phyloP scores from a whole-genome alignment of 257 asterid species.

The Cruciata laevipes region DNA sequence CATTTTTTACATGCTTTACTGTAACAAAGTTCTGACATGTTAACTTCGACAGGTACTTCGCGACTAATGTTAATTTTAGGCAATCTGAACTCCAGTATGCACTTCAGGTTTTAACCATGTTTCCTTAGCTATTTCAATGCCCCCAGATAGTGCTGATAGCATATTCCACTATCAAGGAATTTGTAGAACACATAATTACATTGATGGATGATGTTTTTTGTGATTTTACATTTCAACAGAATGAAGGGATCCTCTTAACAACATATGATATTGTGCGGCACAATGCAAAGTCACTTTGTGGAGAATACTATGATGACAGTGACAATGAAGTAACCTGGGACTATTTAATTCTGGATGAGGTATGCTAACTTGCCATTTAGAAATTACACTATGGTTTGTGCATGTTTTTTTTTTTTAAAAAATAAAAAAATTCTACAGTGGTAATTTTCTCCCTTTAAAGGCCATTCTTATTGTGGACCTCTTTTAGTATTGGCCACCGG shows the following conservation, averaged over 20 bases:
- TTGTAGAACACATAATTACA: background rate
- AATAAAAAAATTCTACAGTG: background rate
- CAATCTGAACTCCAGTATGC: slow-evolving; percentile 87
- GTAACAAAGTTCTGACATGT: slow-evolving; percentile 6
- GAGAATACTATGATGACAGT: slow-evolving; percentile 41
- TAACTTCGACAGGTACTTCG: slow-evolving; percentile 59
- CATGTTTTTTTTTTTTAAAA: background rate
- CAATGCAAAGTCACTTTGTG: slow-evolving; percentile 60
- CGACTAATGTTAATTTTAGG: slow-evolving; percentile 53
- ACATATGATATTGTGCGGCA: slow-evolving; percentile 90
- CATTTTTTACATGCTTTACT: background rate
- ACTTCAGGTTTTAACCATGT: slow-evolving; percentile 59
- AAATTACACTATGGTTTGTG: background rate
- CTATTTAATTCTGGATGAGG: slow-evolving; percentile 94
- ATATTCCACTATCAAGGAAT: background rate
- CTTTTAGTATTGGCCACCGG: background rate
- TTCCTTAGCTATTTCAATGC: background rate
- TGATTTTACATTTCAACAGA: slow-evolving; percentile 30
- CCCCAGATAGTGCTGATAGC: background rate
- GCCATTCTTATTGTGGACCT: background rate
- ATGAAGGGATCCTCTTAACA: slow-evolving; percentile 81
- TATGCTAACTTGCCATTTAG: slow-evolving; percentile 8
- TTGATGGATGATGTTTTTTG: slow-evolving; percentile 11
- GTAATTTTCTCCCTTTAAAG: background rate
- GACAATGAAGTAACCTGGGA: slow-evolving; percentile 75